Evolutionary conservation across 1,139 yeast species (phyloP), one percentile per base, ranked within the genome.

Genomic region (Schwanniomyces etchellsii): DNA sequence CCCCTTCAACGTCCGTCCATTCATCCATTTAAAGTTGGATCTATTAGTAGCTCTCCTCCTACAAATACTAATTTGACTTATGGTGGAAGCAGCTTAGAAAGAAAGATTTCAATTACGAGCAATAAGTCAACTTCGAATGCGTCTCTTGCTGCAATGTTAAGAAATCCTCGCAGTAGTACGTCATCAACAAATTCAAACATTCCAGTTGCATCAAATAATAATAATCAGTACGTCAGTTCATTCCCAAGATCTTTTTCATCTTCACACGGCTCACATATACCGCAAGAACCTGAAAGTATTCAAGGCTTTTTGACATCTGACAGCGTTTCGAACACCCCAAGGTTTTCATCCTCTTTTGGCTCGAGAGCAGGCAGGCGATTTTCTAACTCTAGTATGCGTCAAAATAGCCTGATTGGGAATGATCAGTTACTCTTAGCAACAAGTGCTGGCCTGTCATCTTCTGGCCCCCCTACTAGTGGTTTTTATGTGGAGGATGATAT

Each of bases 401-500:
- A 60, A 34, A 53, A 53, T 24, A 41, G 55, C 1, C 45, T 51
- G n/a, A 52, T 47, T 24, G 39, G 47, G n/a, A 37, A 47, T 12
- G 51, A 45, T 7, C 46, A 45, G 12, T 51, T 57, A 5, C 36
- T 52, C 20, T 41, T 60, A 24, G 66, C 60, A 3, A 53, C 64
- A 4, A 57, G 64, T 32, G 50, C 59, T 5, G 68, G 63, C 1
- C 68, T 61, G 67, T 43, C 47, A 7, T 47, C 59, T n/a, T 51
- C 60, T 1, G 61, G 52, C 15, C 55, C 60, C 1, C 69, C 71
- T 5, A 44, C 58, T 24, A 63, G 69, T 40, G 71, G 73, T 3
- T 43, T 65, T 7, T 63, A 64, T 38, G 55, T 59, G 16, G 88
- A 80, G 41, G 88, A 83, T 35, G 95, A 83, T 43, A 65, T 88